Base-by-base conservation (phyloP, 805 yeast species). In the Sugiyamaella valdiviana region DNA sequence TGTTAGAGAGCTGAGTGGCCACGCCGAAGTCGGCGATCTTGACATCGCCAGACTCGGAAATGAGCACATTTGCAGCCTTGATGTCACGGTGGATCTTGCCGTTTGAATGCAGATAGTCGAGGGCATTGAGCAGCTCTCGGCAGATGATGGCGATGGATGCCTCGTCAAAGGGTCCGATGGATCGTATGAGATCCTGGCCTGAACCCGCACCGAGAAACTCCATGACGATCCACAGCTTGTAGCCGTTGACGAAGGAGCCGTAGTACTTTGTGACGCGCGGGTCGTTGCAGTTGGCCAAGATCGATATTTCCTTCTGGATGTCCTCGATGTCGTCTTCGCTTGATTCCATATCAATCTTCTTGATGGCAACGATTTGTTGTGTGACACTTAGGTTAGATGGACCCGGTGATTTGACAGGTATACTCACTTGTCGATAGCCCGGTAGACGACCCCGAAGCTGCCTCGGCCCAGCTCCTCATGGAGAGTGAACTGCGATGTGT, bases 21-120 rank as follows among this genome's bases (percentile, higher is more conserved):
- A 91, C 96, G 1, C 98, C 98, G 66, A 91, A 91, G 64, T 91
- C 99, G 1, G 96, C 97, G 43, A 91, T 74, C 59, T 91, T 93
- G 12, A 88, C 91, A 7, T 77, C 81, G 2, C 95, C 90, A 10
- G 73, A 66, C 1, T 75, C 75, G 16, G 87, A 81, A 15, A 90
- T 63, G 29, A 91, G 68, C 20, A 91, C 79, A 63, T 91, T 91
- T 0, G 96, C 98, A 1, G 97, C 95, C 63, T 90, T 91, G 46
- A 91, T 85, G 64, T 91, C 98, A 51, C 98, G 69, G 63, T 91
- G 99, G 39, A 91, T 90, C 58, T 69, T 83, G 7, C 88, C 87
- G 51, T 74, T 80, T 3, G 66, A 64, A 59, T 84, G 96, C 62
- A 85, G 65, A 63, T 85, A 85, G 5, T 70, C 70, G 37, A 85